Evolutionary conservation across 768 basidiomycete species (phyloP).

Genomic region (Tremella yokohamensis): DNA sequence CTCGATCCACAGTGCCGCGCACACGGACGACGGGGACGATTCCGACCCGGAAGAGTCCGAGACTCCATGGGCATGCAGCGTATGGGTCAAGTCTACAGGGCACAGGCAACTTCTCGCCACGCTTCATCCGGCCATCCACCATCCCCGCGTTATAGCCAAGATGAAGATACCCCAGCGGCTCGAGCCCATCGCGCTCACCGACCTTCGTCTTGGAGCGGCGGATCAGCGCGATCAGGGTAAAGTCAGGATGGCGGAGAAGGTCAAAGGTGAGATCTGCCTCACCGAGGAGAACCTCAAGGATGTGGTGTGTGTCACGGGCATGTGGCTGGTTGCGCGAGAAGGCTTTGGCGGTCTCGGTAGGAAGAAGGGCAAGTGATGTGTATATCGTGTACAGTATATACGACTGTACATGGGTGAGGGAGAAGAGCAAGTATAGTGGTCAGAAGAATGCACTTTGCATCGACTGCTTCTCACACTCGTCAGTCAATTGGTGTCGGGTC

Average conservation of each 20-base stretch:
- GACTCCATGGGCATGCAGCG: slow-evolving; percentile 84
- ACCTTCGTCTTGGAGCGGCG: slow-evolving; percentile 15
- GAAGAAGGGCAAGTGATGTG: slow-evolving; percentile 59
- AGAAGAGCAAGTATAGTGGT: too few relatives aligned
- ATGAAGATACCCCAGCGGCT: slow-evolving; percentile 87
- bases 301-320: slow-evolving; percentile 74
- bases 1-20: not conserved
- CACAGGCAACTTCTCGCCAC: slow-evolving; percentile 65
- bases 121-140: slow-evolving; percentile 86
- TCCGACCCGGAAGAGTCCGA: slow-evolving; percentile 96
- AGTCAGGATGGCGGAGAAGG: slow-evolving; percentile 11
- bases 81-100: slow-evolving; percentile 43
- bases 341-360: slow-evolving; percentile 83
- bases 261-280: slow-evolving; percentile 58
- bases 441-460: too few relatives aligned
- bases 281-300: slow-evolving; percentile 94
- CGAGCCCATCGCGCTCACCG: slow-evolving; percentile 67
- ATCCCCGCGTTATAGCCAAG: slow-evolving; percentile 88
- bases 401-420: too few relatives aligned
- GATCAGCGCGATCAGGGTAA: slow-evolving; percentile 4
- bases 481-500: too few relatives aligned
- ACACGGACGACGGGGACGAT: slow-evolving; percentile 60
- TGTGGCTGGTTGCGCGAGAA: slow-evolving; percentile 90
- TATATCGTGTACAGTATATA: too few relatives aligned
- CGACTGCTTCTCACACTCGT: too few relatives aligned